phyloP scores from a whole-genome alignment of 176 grass and related monocot genomes.

The Bromus sterilis region DNA sequence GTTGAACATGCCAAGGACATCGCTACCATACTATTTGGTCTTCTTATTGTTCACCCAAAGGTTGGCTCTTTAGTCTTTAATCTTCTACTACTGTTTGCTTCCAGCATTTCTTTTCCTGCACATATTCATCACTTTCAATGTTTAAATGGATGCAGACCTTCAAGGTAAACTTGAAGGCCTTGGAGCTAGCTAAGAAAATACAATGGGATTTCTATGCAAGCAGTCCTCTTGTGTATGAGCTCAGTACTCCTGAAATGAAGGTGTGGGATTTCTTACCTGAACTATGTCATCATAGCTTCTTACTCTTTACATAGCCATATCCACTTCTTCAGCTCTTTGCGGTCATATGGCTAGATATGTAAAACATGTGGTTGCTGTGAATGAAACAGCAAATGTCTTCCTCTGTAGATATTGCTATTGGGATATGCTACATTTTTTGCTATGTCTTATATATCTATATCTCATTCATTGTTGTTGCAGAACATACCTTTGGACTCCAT shows the following conservation, averaged over 20 bases:
- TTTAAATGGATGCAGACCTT: conserved; percentile 44
- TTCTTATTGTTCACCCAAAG: conserved; percentile 82
- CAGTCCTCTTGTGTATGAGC: conserved; percentile 45
- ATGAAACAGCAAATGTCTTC: background rate
- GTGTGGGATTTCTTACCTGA: conserved; percentile 47
- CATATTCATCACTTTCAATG: conserved; percentile 12
- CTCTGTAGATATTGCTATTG: background rate
- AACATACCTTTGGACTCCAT: conserved; percentile 44
- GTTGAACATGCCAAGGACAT: conserved; percentile 58
- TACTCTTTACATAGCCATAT: background rate
- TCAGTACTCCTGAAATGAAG: conserved; percentile 53
- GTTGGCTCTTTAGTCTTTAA: conserved; percentile 19
- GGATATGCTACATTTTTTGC: background rate
- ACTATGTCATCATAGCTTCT: background rate
- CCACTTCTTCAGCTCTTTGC: background rate
- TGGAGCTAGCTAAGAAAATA: conserved; percentile 73
- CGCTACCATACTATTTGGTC: conserved; percentile 53
- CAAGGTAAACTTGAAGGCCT: conserved; percentile 75
- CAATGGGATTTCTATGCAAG: conserved; percentile 63
- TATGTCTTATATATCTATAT: conserved; percentile 9
- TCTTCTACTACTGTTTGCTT: background rate
- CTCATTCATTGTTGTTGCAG: conserved; percentile 34
- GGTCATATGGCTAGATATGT: background rate
- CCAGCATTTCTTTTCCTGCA: background rate
- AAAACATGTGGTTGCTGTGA: background rate